These are phyloP conservation scores for Hirschfeldia incana DNA, from an alignment of 345 rosid genomes.

Conservation along the genomic window DNA sequence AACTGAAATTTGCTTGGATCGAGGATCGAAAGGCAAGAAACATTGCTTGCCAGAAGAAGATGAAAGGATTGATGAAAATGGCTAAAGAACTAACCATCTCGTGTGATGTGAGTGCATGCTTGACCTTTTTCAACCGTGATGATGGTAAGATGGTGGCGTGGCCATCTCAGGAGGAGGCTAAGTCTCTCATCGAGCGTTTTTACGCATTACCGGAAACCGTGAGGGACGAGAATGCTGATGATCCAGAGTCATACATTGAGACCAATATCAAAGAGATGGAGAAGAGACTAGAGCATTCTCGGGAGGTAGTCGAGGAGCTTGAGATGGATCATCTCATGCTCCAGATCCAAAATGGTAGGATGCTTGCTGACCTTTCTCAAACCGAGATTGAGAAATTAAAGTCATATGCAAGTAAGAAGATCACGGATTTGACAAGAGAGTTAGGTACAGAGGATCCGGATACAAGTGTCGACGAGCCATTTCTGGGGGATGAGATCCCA, in stretches of 20 bases:
- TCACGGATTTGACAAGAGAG: neutral
- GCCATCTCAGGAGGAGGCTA: slow-evolving; percentile 1
- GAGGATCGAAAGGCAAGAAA: neutral
- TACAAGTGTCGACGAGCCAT: neutral
- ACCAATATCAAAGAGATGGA: neutral
- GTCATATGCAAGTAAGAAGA: neutral
- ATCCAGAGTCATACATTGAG: slow-evolving; percentile 18
- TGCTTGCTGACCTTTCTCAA: no score
- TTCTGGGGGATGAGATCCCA: neutral
- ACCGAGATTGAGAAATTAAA: neutral
- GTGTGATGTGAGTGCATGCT: neutral
- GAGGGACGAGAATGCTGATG: slow-evolving; percentile 8
- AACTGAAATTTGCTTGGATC: neutral
- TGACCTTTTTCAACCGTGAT: neutral
- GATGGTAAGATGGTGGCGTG: neutral
- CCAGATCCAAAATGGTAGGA: neutral
- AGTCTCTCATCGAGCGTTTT: neutral
- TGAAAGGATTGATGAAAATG: neutral
- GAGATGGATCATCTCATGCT: slow-evolving; percentile 20
- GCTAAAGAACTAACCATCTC: neutral
- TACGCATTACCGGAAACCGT: neutral
- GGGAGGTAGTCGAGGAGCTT: neutral
- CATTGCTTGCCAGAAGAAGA: neutral
- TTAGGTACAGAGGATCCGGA: neutral
- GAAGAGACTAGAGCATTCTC: neutral